Evolutionary conservation across 257 asterid species (phyloP).

Genomic region (Knoxia roxburghii): DNA sequence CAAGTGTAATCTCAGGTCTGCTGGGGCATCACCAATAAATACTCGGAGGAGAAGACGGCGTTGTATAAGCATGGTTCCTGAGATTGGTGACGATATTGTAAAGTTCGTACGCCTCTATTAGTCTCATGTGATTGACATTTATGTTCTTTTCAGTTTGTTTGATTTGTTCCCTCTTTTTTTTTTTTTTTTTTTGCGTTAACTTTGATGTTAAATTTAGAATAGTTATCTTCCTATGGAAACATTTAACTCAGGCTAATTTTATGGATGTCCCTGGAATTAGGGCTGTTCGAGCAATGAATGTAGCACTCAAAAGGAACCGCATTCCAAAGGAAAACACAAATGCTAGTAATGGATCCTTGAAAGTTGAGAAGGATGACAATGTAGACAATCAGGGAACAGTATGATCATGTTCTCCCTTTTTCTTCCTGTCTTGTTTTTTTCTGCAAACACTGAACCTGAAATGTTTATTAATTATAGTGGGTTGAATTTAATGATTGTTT

Average conservation of each 20-base stretch:
- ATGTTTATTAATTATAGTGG: not conserved
- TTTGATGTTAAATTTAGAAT: not conserved
- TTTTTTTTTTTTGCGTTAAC: not conserved
- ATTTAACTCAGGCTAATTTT: not conserved
- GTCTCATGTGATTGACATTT: not conserved
- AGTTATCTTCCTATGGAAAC: not conserved
- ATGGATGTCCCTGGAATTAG: slow-evolving; percentile 37
- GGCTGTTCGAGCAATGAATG: slow-evolving; percentile 86
- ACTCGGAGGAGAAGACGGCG: slow-evolving; percentile 77
- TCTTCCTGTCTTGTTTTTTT: not conserved
- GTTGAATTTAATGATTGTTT: not conserved
- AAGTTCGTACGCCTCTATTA: slow-evolving; percentile 41
- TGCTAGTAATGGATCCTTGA: slow-evolving; percentile 43
- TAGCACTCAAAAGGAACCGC: slow-evolving; percentile 52
- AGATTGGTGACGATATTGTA: slow-evolving; percentile 89
- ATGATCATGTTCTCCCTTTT: slow-evolving; percentile 18
- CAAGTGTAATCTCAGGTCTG: slow-evolving; percentile 53
- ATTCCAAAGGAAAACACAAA: slow-evolving; percentile 42
- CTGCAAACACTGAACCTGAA: not conserved
- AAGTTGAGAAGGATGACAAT: slow-evolving; percentile 51
- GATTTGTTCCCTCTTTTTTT: not conserved
- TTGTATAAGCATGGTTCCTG: slow-evolving; percentile 79
- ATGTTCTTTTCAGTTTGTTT: slow-evolving; percentile 1
- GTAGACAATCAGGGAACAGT: slow-evolving; percentile 60
- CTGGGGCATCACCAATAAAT: slow-evolving; percentile 83